Conservation (phyloP, 768 basidiomycete species). For the Lactarius psammicola region DNA sequence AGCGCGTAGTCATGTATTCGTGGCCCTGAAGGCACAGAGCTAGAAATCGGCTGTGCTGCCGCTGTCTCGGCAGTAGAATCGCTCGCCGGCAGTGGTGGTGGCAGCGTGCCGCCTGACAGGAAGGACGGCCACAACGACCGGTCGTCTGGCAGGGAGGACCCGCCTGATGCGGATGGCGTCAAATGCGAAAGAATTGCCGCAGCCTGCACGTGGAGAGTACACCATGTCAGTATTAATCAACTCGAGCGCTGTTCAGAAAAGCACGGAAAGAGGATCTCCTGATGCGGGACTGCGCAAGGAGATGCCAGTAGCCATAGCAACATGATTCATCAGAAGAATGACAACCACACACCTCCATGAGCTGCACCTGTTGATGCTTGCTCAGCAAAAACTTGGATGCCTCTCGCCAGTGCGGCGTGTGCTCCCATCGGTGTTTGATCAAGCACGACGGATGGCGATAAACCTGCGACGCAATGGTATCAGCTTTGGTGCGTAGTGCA, state of each 20-base stretch:
- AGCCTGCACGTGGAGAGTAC: conserved; percentile 48
- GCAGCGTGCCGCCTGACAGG: conserved; percentile 67
- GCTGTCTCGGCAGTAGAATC: conserved; percentile 27
- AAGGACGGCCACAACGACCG: conserved; percentile 90
- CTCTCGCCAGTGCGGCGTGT: conserved; percentile 94
- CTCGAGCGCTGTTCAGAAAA: not conserved
- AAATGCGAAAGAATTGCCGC: conserved; percentile 93
- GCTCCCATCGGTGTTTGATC: conserved; percentile 98
- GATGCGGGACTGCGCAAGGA: not conserved
- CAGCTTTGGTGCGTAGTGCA: not conserved
- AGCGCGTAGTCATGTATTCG: conserved; percentile 66
- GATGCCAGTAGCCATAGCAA: conserved; percentile 14
- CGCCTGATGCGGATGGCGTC: conserved; percentile 58
- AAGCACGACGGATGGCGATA: conserved; percentile 93
- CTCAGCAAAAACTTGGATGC: conserved; percentile 86
- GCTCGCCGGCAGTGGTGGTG: conserved; percentile 40
- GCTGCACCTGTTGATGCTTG: conserved; percentile 96
- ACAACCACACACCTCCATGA: conserved; percentile 70
- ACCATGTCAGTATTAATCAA: conserved; percentile 8
- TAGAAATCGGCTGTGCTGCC: conserved; percentile 41
- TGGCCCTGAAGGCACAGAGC: conserved; percentile 60
- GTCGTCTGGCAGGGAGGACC: conserved; percentile 88
- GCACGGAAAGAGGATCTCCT: not conserved
- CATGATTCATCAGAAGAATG: conserved; percentile 8
- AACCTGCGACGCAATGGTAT: conserved; percentile 45